phyloP scores from a whole-genome alignment of 192 early-diverging fungal genomes.

The Coemansia sp. region DNA sequence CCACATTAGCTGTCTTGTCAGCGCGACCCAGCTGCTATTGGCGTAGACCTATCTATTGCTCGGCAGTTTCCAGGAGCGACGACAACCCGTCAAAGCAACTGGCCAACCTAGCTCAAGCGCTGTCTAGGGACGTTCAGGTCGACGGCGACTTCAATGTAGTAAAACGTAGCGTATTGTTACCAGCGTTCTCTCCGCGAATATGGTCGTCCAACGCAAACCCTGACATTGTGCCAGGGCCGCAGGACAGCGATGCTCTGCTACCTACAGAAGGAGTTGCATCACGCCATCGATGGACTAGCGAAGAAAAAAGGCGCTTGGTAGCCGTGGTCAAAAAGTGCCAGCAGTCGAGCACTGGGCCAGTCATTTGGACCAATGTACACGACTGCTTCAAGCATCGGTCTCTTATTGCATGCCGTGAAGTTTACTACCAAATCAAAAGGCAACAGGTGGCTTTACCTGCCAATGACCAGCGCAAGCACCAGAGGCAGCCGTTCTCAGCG shows the following conservation, averaged over 20 bases:
- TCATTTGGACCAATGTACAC: constrained; percentile 6
- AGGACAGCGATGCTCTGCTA: background rate
- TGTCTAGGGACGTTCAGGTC: background rate
- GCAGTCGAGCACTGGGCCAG: background rate
- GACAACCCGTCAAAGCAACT: background rate
- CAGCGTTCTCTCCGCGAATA: background rate
- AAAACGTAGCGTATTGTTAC: background rate
- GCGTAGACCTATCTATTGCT: background rate
- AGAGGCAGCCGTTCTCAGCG: background rate
- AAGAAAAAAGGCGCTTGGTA: background rate
- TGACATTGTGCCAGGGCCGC: background rate
- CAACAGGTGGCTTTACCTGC: background rate
- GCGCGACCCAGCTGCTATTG: background rate
- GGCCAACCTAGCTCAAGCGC: background rate
- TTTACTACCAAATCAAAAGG: background rate
- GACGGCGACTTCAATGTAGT: background rate
- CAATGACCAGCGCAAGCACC: background rate
- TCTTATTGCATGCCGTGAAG: background rate
- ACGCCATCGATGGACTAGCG: constrained; percentile 3
- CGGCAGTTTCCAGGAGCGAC: background rate
- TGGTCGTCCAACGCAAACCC: background rate
- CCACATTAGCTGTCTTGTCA: background rate
- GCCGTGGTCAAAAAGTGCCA: background rate
- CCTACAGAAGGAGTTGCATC: background rate
- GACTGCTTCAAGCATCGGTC: background rate